These are phyloP conservation scores for Phylloporus sp. DNA, from an alignment of 768 basidiomycete genomes.

Conservation along the genomic window DNA sequence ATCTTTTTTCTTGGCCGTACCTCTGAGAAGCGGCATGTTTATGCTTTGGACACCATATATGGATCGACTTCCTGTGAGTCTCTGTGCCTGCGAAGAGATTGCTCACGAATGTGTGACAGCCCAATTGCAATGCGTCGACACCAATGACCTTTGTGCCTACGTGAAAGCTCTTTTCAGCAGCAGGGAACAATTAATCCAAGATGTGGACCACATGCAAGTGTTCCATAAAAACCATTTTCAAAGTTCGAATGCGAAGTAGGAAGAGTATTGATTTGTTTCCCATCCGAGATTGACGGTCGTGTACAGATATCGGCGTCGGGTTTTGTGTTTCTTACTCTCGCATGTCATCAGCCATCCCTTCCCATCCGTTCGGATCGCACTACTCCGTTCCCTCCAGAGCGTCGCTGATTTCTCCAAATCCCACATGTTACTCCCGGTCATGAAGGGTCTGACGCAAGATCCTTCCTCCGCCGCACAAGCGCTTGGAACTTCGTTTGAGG, in stretches of 20 bases:
- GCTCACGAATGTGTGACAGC: constrained; percentile 29
- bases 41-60: constrained; percentile 71
- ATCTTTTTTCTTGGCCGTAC: constrained; percentile 43
- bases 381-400: constrained; percentile 46
- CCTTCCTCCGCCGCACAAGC: constrained; percentile 26
- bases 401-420: constrained; percentile 43
- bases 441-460: constrained; percentile 37
- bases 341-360: constrained; percentile 61
- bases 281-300: constrained; percentile 16
- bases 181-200: constrained; percentile 54
- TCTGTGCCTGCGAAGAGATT: neutral
- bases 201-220: constrained; percentile 49
- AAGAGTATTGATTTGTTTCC: constrained; percentile 24
- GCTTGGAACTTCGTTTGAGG: constrained; percentile 36
- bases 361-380: constrained; percentile 41
- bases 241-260: constrained; percentile 44
- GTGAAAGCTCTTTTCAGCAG: constrained; percentile 45
- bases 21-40: constrained; percentile 47
- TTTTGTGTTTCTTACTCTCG: constrained; percentile 75
- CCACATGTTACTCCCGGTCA: constrained; percentile 53
- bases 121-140: constrained; percentile 63
- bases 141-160: constrained; percentile 58
- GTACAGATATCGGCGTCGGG: constrained; percentile 60
- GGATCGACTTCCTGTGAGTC: constrained; percentile 53
- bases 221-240: constrained; percentile 58